Evolutionary conservation across 2,329 filamentous ascomycete genomes (phyloP), one percentile per base, ranked within the genome.

Genomic region (Pseudogymnoascus sp.): DNA sequence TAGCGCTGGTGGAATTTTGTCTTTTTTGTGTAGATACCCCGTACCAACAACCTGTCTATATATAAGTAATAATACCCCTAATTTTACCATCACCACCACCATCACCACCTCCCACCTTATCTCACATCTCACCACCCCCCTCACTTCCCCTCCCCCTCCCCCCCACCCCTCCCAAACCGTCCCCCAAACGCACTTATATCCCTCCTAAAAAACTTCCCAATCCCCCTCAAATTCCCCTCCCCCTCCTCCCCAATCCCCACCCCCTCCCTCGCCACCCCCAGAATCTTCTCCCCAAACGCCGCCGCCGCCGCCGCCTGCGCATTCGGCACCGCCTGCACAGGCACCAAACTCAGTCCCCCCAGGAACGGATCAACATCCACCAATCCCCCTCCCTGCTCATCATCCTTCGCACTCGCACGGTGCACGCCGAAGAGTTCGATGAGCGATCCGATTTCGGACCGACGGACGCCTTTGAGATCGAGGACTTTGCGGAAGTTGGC

Each of bases 401-500:
- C 87, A 41, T 82, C 80, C 51, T 84, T 80, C 6, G 87, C 82
- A 69, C 90, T 85, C 75, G 96, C 93, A 54, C 92, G 86, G 73
- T 96, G 90, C 62, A 88, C 81, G 48, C 77, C 77, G 78, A 97
- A 98, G 3, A 98, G 82, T 75, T 99, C 95, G 36, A 96, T 78
- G 1, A 98, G 85, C 67, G 91, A 86, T 2, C 83, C 79, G 72
- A 97, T 90, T 66, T 99, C 95, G 66, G 85, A 81, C 73, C 92
- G 93, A 67, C 89, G 85, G 65, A 99, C 89, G 57, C 95, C 95
- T 76, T 99, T 99, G 67, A 99, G 83, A 61, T 99, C 95, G 54
- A 99, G 85, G 65, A 99, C 90, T 78, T 97, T 98, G 73, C 88
- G 88, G 83, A 99, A 99, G 77, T 99, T 99, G 71, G 86, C 85